Evolutionary conservation across 257 asterid species (phyloP).

Genomic region (Solanum piurae): DNA sequence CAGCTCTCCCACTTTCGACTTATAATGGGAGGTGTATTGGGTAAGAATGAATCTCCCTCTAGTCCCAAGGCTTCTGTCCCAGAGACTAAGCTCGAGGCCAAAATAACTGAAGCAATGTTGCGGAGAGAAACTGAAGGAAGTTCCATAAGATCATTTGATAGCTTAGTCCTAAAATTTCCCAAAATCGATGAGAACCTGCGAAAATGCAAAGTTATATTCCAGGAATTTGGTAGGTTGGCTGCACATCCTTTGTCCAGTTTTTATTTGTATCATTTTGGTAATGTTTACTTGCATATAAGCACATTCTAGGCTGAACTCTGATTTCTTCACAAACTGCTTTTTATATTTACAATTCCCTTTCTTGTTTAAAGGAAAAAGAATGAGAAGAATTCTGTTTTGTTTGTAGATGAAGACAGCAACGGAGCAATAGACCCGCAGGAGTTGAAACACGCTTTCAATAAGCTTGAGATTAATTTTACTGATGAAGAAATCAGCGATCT

Average conservation of each 20-base stretch:
- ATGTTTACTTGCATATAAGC: not conserved
- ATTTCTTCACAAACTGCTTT: not conserved
- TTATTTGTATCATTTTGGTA: not conserved
- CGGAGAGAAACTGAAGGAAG: conserved; percentile 66
- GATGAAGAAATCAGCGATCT: conserved; percentile 78
- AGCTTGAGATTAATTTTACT: conserved; percentile 47
- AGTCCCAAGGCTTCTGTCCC: conserved; percentile 20
- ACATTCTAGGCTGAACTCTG: not conserved
- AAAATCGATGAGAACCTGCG: conserved; percentile 69
- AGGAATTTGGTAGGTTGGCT: conserved; percentile 51
- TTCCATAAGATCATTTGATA: conserved; percentile 54
- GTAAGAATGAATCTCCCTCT: conserved; percentile 35
- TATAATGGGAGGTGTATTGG: conserved; percentile 65
- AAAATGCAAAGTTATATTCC: conserved; percentile 56
- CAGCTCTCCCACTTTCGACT: not conserved
- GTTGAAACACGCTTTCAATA: conserved; percentile 59
- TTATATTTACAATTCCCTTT: not conserved
- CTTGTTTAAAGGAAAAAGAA: not conserved
- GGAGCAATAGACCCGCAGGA: conserved; percentile 76
- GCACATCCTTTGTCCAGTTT: not conserved
- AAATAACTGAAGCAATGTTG: conserved; percentile 48
- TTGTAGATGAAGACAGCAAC: conserved; percentile 60
- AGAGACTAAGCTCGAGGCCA: conserved; percentile 73
- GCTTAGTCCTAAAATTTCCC: conserved; percentile 71
- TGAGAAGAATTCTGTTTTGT: not conserved